Base-by-base conservation (phyloP, 2,329 filamentous ascomycete species). In the Endoconidiophora laricicola region DNA sequence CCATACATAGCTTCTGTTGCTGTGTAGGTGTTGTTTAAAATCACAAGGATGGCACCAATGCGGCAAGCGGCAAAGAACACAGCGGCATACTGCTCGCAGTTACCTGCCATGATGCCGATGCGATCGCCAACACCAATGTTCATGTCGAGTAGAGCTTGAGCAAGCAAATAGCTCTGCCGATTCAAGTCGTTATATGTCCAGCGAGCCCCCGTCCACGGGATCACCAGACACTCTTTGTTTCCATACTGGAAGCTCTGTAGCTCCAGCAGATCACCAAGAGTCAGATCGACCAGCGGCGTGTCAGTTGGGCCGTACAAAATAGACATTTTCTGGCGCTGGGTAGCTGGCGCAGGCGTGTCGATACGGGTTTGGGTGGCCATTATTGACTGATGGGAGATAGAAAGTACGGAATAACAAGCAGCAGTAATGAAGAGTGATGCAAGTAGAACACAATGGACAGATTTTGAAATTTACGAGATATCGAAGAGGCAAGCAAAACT, bases 1-100 rank as follows among this genome's bases (percentile, higher is more conserved):
- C 80, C 83, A 62, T 83, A 81, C 60, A 78, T 72, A 44, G 81
- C 78, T 63, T 88, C 83, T 1, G 73, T 75, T 2, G 79, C 71
- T 1, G 83, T 88, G 60, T 88, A 88, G 0, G 83, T 88, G 64
- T 86, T 88, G 66, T 88, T 88, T 56, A 88, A 67, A 42, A 87
- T 85, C 24, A 87, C 83, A 48, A 87, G 68, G 43, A 82, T 78
- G 44, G 74, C 78, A 7, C 80, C 79, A 16, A 83, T 71, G 44
- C 76, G 71, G 39, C 79, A 77, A 9, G 78, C 79, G 3, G 80
- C 81, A 56, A 86, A 86, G 68, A 86, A 84, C 14, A 86, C 72
- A 2, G 81, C 72, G 26, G 83, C 64, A 78, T 90, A 90, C 75
- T 94, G 71, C 73, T 93, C 66, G 70, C 87, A 68, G 74, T 94